Percentiles rank a stretch among this genome's conserved stretches.
These are phyloP conservation scores for Escallonia herrerae DNA, from an alignment of 129 eudicot genomes.

Conservation along the genomic window DNA sequence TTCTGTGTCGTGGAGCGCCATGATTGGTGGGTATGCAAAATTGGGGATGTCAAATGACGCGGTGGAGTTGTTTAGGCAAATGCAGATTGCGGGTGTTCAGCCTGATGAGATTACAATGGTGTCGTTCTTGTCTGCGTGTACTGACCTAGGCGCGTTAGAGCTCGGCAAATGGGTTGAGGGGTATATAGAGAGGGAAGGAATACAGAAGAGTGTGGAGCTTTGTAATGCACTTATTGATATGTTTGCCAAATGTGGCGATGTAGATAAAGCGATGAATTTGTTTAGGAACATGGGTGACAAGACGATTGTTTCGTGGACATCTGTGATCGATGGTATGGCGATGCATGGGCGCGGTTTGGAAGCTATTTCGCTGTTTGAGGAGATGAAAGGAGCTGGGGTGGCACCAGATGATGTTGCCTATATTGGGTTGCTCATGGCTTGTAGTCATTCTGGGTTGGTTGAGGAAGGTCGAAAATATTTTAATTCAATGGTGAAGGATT, in stretches of 20 bases:
- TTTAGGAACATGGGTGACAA: conserved; percentile 35
- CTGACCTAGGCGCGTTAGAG: conserved; percentile 70
- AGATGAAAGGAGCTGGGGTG: conserved; percentile 38
- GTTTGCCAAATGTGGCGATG: conserved; percentile 81
- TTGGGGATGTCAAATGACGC: conserved; percentile 53
- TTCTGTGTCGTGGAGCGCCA: conserved; percentile 69
- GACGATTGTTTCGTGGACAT: conserved; percentile 74
- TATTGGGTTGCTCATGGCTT: conserved; percentile 75
- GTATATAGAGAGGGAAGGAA: conserved; percentile 44
- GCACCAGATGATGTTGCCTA: conserved; percentile 66
- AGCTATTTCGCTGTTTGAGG: conserved; percentile 56
- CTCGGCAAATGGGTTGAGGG: conserved; percentile 68
- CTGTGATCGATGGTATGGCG: conserved; percentile 69
- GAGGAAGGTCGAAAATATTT: conserved; percentile 57
- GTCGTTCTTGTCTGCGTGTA: conserved; percentile 60
- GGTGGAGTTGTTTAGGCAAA: conserved; percentile 55
- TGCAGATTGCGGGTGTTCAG: conserved; percentile 53
- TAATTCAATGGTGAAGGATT: conserved; percentile 34
- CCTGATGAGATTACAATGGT: conserved; percentile 74
- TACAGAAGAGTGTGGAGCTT: conserved; percentile 47
- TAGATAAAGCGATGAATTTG: conserved; percentile 51
- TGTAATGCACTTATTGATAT: conserved; percentile 65
- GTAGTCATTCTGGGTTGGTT: conserved; percentile 82
- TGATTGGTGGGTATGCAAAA: conserved; percentile 68
- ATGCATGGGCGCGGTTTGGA: conserved; percentile 76